Conservation (phyloP, 257 asterid genomes). For the Catharanthus roseus region DNA sequence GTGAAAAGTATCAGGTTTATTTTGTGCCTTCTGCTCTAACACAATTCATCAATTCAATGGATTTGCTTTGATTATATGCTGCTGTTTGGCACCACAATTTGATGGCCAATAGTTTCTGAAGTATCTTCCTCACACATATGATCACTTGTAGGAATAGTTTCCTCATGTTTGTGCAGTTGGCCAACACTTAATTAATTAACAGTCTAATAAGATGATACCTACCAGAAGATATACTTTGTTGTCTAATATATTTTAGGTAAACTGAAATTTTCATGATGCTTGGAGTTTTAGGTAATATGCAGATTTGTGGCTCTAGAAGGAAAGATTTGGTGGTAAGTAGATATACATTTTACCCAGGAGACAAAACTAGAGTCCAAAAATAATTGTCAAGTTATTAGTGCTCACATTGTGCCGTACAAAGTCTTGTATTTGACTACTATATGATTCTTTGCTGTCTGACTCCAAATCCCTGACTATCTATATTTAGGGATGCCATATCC, state of each 20-base stretch:
- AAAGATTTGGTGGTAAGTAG: not conserved
- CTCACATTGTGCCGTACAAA: not conserved
- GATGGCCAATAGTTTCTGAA: not conserved
- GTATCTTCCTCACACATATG: not conserved
- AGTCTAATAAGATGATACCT: not conserved
- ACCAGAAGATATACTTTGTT: not conserved
- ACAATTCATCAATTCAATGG: not conserved
- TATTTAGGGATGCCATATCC: slow-evolving; percentile 93
- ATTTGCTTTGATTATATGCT: not conserved
- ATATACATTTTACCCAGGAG: not conserved
- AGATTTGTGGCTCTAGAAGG: not conserved
- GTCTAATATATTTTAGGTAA: not conserved
- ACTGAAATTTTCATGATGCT: not conserved
- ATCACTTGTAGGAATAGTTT: not conserved
- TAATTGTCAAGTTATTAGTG: not conserved
- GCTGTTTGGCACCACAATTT: not conserved
- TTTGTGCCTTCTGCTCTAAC: not conserved
- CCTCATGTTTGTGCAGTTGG: not conserved
- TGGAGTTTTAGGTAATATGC: not conserved
- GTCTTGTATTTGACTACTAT: slow-evolving; percentile 83
- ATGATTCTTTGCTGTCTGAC: slow-evolving; percentile 5
- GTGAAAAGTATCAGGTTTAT: not conserved
- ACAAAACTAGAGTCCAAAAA: not conserved
- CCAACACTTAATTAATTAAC: not conserved
- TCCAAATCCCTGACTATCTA: not conserved